These are phyloP conservation scores for Testicularia cyperi DNA, from an alignment of 1,284 basidiomycete species.

Conservation along the genomic window DNA sequence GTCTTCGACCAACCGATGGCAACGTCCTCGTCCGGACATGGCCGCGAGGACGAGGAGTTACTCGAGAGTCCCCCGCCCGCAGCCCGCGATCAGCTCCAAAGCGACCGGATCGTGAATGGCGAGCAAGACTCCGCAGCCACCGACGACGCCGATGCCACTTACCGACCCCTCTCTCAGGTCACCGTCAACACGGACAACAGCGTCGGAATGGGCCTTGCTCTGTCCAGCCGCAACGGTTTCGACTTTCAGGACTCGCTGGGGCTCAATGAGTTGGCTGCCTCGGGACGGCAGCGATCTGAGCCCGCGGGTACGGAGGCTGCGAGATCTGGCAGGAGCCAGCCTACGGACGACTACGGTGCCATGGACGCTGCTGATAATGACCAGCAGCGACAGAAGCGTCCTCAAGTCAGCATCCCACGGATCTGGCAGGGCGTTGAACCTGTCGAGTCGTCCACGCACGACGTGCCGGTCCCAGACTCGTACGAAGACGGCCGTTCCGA, in stretches of 20 bases:
- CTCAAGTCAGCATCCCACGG: slow-evolving; percentile 28
- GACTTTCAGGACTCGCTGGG: slow-evolving; percentile 12
- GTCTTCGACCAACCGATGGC: not conserved
- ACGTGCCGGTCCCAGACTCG: slow-evolving; percentile 15
- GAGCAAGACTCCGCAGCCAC: not conserved
- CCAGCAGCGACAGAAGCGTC: too few relatives aligned
- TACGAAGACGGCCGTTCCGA: slow-evolving; percentile 25
- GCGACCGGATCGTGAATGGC: too few relatives aligned
- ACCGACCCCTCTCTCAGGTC: slow-evolving; percentile 9
- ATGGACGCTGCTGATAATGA: too few relatives aligned
- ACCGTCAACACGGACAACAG: slow-evolving; percentile 18
- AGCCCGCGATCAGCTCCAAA: too few relatives aligned
- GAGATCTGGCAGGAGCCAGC: not conserved
- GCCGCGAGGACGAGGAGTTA: slow-evolving; percentile 5
- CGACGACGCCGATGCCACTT: not conserved
- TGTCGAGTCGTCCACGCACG: slow-evolving; percentile 12
- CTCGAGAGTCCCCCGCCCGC: slow-evolving; percentile 6
- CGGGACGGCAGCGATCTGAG: slow-evolving; percentile 1
- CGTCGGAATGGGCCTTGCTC: slow-evolving; percentile 10
- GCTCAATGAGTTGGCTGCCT: slow-evolving; percentile 10
- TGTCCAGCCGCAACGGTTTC: slow-evolving; percentile 7
- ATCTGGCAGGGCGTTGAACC: slow-evolving; percentile 40
- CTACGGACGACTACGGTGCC: too few relatives aligned
- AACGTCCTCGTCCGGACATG: not conserved
- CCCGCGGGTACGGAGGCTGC: not conserved